Evolutionary conservation across 305 asterid species (phyloP).

Genomic region (Fraxinus albicans): DNA sequence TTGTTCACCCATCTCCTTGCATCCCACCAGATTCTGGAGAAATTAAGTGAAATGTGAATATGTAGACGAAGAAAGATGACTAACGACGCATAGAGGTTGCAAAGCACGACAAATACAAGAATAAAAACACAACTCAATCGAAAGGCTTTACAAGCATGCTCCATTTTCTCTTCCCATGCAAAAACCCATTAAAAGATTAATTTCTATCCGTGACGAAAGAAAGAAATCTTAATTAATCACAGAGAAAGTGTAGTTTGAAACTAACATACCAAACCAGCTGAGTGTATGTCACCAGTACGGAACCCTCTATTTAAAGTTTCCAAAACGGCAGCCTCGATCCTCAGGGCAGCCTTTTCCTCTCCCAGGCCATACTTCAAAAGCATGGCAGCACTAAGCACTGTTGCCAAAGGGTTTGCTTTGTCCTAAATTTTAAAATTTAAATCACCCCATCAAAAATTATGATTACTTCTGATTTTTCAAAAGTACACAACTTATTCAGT

Average conservation of each 20-base stretch:
- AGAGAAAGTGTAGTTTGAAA: neutral
- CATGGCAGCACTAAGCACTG: constrained; percentile 95
- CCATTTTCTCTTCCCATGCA: neutral
- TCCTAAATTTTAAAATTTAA: constrained; percentile 44
- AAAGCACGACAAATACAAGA: neutral
- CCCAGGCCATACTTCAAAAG: constrained; percentile 86
- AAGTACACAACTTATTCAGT: neutral
- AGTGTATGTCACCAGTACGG: constrained; percentile 84
- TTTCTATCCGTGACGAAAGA: neutral
- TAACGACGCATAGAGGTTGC: neutral
- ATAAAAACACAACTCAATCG: neutral
- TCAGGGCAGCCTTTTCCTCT: constrained; percentile 87
- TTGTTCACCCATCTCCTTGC: constrained; percentile 95
- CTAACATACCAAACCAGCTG: constrained; percentile 62
- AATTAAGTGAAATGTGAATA: neutral
- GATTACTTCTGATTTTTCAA: neutral
- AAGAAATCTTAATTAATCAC: neutral
- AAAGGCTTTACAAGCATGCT: neutral
- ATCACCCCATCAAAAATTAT: neutral
- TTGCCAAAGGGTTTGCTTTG: constrained; percentile 94
- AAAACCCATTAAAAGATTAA: neutral
- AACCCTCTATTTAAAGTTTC: constrained; percentile 72
- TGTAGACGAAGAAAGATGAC: neutral
- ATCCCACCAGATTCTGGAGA: constrained; percentile 85
- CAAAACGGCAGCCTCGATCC: constrained; percentile 84